phyloP scores from a whole-genome alignment of 805 yeast species.

The Barnettozyma pratensis region DNA sequence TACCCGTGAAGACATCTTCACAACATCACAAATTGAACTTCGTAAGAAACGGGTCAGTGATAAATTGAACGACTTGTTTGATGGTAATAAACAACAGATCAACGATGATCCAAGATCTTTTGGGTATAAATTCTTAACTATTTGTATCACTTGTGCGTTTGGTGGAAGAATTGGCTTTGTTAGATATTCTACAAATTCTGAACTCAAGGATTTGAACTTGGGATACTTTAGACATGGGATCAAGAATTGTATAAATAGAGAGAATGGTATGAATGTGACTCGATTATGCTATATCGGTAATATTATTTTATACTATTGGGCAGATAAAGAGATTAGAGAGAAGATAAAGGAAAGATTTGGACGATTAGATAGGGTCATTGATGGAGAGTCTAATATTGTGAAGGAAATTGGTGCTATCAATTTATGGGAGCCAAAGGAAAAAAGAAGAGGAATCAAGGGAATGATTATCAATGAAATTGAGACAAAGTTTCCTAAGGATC shows the following conservation, averaged over 20 bases:
- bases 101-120: conserved; percentile 1
- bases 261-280: conserved; percentile 1
- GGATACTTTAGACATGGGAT: neutral
- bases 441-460: neutral
- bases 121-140: conserved; percentile 10
- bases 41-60: too few relatives aligned
- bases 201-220: neutral
- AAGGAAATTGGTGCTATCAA: conserved; percentile 7
- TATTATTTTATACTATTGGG: conserved; percentile 7
- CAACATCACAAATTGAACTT: too few relatives aligned
- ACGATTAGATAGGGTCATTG: neutral
- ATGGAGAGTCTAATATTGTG: neutral
- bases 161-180: conserved; percentile 9
- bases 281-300: conserved; percentile 9
- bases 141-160: conserved; percentile 12
- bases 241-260: neutral
- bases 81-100: neutral
- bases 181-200: neutral
- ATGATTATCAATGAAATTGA: neutral
- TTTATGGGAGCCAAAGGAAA: conserved; percentile 4
- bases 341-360: conserved; percentile 6
- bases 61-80: neutral
- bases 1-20: neutral
- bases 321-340: neutral
- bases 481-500: neutral